Conservation (phyloP, 352 stramenopile genomes). For the Aphanomyces cochlioides region DNA sequence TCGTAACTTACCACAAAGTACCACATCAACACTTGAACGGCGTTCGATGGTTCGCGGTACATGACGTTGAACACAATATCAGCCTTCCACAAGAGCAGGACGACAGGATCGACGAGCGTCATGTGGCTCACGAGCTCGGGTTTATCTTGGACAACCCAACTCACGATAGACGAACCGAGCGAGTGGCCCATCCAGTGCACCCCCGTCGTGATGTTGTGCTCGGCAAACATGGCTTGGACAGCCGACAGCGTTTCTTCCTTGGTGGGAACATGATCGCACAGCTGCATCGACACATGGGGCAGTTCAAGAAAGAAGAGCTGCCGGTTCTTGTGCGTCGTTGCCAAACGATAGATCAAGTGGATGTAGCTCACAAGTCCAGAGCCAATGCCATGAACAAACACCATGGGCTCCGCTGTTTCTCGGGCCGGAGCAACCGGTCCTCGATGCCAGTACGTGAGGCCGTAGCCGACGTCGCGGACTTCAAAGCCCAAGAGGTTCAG, state of each 20-base stretch:
- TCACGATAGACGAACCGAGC: constrained; percentile 3
- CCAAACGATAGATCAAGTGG: not conserved
- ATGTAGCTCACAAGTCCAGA: not conserved
- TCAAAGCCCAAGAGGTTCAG: no score
- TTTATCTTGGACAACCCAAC: not conserved
- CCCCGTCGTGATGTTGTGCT: not conserved
- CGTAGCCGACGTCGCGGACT: no score
- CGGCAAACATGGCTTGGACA: not conserved
- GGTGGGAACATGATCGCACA: not conserved
- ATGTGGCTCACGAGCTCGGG: not conserved
- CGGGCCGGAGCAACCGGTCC: not conserved
- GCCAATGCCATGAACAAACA: constrained; percentile 17
- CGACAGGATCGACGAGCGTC: constrained; percentile 9
- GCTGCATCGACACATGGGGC: constrained; percentile 11
- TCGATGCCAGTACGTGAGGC: constrained; percentile 1
- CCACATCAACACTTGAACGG: not conserved
- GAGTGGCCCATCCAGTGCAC: constrained; percentile 10
- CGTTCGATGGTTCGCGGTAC: not conserved
- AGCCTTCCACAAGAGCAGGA: not conserved
- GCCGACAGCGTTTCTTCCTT: not conserved
- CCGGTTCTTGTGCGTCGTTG: not conserved
- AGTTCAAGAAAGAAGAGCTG: not conserved
- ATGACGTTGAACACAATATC: constrained; percentile 5
- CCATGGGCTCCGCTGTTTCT: not conserved
- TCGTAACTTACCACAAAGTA: constrained; percentile 2